Percentiles rank a stretch among this genome's conserved stretches.
phyloP scores from a whole-genome alignment of 805 yeast species.

The Ogataea chonburiensis region DNA sequence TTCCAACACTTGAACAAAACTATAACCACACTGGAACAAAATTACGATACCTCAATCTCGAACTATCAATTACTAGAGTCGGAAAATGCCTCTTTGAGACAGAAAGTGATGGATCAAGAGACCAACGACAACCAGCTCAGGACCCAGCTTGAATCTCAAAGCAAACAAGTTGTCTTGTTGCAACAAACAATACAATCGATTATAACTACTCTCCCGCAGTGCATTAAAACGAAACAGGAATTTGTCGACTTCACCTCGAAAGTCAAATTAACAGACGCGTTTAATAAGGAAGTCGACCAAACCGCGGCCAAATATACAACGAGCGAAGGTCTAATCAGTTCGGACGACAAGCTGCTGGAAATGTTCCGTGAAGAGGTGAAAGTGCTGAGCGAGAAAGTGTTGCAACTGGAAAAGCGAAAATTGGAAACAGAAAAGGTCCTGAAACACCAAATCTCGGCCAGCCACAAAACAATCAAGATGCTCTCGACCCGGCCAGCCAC shows the following conservation, averaged over 20 bases:
- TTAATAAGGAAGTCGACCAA: slow-evolving; percentile 1
- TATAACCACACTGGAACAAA: slow-evolving; percentile 11
- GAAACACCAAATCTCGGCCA: slow-evolving; percentile 24
- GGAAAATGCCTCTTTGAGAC: slow-evolving; percentile 1
- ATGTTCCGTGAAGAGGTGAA: slow-evolving; percentile 32
- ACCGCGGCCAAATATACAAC: slow-evolving; percentile 4
- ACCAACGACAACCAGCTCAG: neutral
- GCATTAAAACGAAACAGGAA: slow-evolving; percentile 10
- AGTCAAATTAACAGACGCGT: neutral
- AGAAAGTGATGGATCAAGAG: slow-evolving; percentile 1
- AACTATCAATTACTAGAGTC: slow-evolving; percentile 5
- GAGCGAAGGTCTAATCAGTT: slow-evolving; percentile 17
- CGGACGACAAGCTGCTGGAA: slow-evolving; percentile 30
- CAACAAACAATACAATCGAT: slow-evolving; percentile 4
- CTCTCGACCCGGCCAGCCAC: slow-evolving; percentile 1
- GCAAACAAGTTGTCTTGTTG: slow-evolving; percentile 7
- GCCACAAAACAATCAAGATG: slow-evolving; percentile 26
- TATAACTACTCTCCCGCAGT: slow-evolving; percentile 11
- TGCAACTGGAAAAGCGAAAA: slow-evolving; percentile 21
- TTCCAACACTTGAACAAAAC: slow-evolving; percentile 6
- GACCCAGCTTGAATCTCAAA: no score
- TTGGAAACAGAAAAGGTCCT: slow-evolving; percentile 24
- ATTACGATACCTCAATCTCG: slow-evolving; percentile 11
- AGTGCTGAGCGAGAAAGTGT: slow-evolving; percentile 23
- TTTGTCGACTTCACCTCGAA: slow-evolving; percentile 7